A percentile compares a stretch with the other conserved stretches of the same genome.
phyloP scores from a whole-genome alignment of 345 rosid genomes.

The Moricandia arvensis region DNA sequence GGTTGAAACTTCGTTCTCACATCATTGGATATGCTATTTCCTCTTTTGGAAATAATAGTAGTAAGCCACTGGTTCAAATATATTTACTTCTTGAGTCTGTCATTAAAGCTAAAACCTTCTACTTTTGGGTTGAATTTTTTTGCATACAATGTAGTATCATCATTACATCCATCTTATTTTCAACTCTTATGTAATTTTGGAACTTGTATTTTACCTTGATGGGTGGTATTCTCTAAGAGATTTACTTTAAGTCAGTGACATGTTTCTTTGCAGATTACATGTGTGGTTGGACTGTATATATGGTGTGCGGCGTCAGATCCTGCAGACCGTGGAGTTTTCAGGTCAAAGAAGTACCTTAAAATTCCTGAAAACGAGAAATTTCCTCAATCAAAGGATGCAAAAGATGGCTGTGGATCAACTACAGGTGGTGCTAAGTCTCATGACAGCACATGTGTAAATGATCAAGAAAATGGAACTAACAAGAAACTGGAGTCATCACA shows the following conservation, averaged over 20 bases:
- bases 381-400: conserved; percentile 46
- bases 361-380: conserved; percentile 52
- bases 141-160: neutral
- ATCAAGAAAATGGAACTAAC: conserved; percentile 34
- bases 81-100: neutral
- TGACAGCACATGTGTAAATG: conserved; percentile 47
- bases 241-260: neutral
- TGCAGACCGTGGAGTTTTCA: conserved; percentile 77
- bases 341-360: conserved; percentile 74
- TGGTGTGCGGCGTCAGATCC: conserved; percentile 92
- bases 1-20: neutral
- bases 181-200: neutral
- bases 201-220: neutral
- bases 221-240: neutral
- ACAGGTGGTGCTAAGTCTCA: conserved; percentile 54
- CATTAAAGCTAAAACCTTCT: neutral
- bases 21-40: neutral
- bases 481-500: conserved; percentile 42
- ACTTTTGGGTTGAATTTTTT: neutral
- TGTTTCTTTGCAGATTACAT: conserved; percentile 51
- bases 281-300: conserved; percentile 71
- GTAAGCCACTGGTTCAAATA: neutral
- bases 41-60: neutral
- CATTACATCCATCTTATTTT: neutral
- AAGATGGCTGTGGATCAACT: conserved; percentile 63